Evolutionary conservation across 202 grass and related monocot species (phyloP).

Genomic region (Panicum hallii): DNA sequence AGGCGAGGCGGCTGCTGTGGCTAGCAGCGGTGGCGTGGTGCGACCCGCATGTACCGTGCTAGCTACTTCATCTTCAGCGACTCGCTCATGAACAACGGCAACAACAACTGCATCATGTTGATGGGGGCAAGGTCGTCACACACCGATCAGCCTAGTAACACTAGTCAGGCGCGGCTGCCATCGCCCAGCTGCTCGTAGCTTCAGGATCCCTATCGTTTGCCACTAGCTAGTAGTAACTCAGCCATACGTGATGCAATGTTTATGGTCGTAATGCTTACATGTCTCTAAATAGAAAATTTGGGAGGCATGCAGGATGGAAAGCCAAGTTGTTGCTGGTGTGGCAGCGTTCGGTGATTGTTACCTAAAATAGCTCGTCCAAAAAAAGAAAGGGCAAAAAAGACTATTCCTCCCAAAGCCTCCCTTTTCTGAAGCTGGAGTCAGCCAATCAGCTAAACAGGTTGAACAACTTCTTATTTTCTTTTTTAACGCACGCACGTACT

Average conservation of each 20-base stretch:
- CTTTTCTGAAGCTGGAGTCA: no score
- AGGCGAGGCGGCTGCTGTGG: slow-evolving; percentile 20
- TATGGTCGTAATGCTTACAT: slow-evolving; percentile 28
- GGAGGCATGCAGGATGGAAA: not conserved
- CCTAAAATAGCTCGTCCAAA: no score
- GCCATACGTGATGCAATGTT: not conserved
- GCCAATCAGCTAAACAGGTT: no score
- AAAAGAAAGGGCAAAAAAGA: no score
- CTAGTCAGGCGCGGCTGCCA: not conserved
- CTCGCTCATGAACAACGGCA: slow-evolving; percentile 97
- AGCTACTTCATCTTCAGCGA: slow-evolving; percentile 97
- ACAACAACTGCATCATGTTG: slow-evolving; percentile 94
- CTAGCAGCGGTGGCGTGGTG: slow-evolving; percentile 20
- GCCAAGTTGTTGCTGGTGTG: no score
- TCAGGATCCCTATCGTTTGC: not conserved
- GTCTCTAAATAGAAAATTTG: slow-evolving; percentile 26
- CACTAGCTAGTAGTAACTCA: not conserved
- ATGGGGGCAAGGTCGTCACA: not conserved
- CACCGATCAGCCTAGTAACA: no score
- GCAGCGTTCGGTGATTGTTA: no score
- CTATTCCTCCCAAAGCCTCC: no score
- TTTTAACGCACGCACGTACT: no score
- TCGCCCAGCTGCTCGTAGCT: not conserved
- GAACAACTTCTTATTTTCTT: no score
- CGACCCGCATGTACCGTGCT: slow-evolving; percentile 79